Evolutionary conservation across 192 early-diverging fungal genomes (phyloP).

Genomic region (Linnemannia elongata): DNA sequence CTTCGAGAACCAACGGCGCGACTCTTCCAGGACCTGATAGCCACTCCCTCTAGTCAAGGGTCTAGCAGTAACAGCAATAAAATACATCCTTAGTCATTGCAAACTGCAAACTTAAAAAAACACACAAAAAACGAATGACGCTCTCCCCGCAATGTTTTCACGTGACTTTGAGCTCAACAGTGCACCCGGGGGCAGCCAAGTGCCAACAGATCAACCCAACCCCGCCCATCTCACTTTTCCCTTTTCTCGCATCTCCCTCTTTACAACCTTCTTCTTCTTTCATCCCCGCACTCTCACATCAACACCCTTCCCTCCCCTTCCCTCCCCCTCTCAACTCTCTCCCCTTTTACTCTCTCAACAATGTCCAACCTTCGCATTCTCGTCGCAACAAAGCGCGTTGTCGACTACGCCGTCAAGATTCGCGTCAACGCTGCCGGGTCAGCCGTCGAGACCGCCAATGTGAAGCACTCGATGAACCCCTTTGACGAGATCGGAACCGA

Average conservation of each 20-base stretch:
- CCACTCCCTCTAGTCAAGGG: too few relatives aligned
- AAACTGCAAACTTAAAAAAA: not conserved
- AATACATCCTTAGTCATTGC: not conserved
- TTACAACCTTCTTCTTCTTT: not conserved
- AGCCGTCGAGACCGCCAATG: conserved; percentile 90
- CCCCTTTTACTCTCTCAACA: not conserved
- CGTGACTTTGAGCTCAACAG: conserved; percentile 18
- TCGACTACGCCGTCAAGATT: conserved; percentile 99
- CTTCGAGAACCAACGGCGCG: not conserved
- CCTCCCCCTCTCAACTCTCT: not conserved
- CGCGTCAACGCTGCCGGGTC: conserved; percentile 90
- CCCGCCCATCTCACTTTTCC: not conserved
- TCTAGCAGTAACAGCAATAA: not conserved
- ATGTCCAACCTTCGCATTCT: conserved; percentile 77
- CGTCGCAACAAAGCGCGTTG: conserved; percentile 95
- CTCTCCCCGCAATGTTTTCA: conserved; percentile 30
- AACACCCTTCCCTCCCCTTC: not conserved
- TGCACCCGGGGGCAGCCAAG: conserved; percentile 29
- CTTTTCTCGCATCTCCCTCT: conserved; percentile 14
- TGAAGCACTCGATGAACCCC: conserved; percentile 99
- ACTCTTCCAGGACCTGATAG: not conserved
- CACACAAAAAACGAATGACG: not conserved
- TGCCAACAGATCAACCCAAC: conserved; percentile 12
- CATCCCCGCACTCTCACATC: conserved; percentile 4
- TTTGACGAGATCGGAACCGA: conserved; percentile 99